Evolutionary conservation across 2,329 filamentous ascomycete species (phyloP), one percentile per base, ranked within the genome.

Genomic region (Ustulina deusta): DNA sequence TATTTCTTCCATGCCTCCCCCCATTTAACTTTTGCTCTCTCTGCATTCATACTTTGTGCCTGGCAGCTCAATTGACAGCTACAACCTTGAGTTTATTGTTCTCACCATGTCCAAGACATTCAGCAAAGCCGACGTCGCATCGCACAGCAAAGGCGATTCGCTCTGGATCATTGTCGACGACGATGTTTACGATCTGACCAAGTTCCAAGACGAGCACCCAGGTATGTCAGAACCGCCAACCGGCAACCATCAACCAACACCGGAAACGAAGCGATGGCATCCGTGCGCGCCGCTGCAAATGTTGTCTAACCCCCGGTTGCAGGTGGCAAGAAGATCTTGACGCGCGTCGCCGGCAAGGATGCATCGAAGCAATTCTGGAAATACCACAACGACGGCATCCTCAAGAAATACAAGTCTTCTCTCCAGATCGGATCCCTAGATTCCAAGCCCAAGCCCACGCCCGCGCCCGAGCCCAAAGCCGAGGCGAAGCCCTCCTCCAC

Each of bases 111-210:
- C 94, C 58, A 92, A 96, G 83, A 91, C 88, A 34, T 97, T 97
- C 80, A 91, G 90, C 62, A 86, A 90, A 72, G 87, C 87, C 83
- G 94, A 97, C 79, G 95, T 99, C 71, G 90, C 94, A 78, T 89
- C 92, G 82, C 94, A 98, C 82, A 97, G 93, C 86, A 97, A 95
- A 83, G 81, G 90, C 52, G 89, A 93, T 77, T 91, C 90, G 78
- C 86, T 97, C 69, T 98, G 90, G 89, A 93, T 98, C 77, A 89
- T 97, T 72, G 90, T 98, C 73, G 95, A 98, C 74, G 92, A 94
- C 76, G 95, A 98, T 81, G 95, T 98, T 73, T 98, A 97, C 81
- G 95, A 99, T 78, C 80, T 98, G 75, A 97, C 94, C 74, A 94
- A 90, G 77, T 95, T 95, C 80, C 91, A 93, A 79, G 90, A 94